These are phyloP conservation scores for Megacollybia marginata DNA, from an alignment of 768 basidiomycete species.

Conservation along the genomic window DNA sequence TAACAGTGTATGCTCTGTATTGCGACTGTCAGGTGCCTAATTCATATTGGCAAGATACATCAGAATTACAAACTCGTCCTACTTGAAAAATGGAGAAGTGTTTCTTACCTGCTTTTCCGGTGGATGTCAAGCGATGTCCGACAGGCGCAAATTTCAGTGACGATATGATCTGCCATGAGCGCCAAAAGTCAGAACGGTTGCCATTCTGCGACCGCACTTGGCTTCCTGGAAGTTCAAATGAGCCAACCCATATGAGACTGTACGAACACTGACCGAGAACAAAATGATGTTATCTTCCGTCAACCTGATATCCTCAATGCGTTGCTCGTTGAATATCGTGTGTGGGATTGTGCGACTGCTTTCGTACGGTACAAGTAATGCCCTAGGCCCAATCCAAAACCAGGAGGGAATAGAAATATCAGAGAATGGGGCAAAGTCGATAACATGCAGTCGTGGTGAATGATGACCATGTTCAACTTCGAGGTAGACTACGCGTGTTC, in stretches of 20 bases:
- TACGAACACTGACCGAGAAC: conserved; percentile 37
- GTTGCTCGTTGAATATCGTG: conserved; percentile 35
- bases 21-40: no score
- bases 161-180: conserved; percentile 5
- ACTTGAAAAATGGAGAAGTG: no score
- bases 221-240: conserved; percentile 23
- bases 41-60: no score
- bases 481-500: conserved; percentile 39
- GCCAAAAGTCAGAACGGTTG: conserved; percentile 44
- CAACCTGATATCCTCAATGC: conserved; percentile 42
- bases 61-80: no score
- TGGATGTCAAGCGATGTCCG: no score
- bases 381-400: conserved; percentile 30
- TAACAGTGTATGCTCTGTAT: no score
- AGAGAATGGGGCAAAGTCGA: conserved; percentile 39
- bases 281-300: conserved; percentile 59
- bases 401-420: conserved; percentile 12
- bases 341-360: conserved; percentile 33
- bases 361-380: conserved; percentile 35
- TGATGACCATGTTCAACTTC: conserved; percentile 26
- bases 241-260: background rate
- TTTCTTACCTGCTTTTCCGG: no score
- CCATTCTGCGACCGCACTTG: conserved; percentile 27
- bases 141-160: no score
- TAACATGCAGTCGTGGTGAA: conserved; percentile 26